Percentiles rank a stretch among this genome's conserved stretches.
phyloP scores from a whole-genome alignment of 73 alveolate genomes.

The Tetrahymena borealis region DNA sequence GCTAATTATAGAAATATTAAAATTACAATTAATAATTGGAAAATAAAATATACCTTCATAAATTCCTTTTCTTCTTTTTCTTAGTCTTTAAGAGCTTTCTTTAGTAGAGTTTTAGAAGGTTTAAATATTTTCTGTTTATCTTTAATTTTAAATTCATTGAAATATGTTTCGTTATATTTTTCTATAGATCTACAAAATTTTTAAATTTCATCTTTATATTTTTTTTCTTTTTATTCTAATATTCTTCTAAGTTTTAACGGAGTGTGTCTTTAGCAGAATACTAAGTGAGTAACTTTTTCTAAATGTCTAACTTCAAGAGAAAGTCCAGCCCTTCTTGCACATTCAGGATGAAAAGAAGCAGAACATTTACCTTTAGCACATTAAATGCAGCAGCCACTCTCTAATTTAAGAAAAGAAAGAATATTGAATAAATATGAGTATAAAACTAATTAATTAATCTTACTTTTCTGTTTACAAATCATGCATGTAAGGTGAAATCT shows the following conservation, averaged over 20 bases:
- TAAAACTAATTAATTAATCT: background rate
- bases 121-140: background rate
- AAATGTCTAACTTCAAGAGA: background rate
- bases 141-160: background rate
- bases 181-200: conserved; percentile 24
- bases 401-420: background rate
- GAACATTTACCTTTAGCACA: conserved; percentile 35
- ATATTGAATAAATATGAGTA: background rate
- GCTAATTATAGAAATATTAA: background rate
- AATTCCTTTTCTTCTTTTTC: background rate
- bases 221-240: conserved; percentile 26
- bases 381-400: conserved; percentile 33
- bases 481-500: conserved; percentile 16
- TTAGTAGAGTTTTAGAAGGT: background rate
- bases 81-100: background rate
- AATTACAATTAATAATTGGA: background rate
- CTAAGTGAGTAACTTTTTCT: conserved; percentile 13
- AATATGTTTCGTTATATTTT: conserved; percentile 6
- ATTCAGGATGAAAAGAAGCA: conserved; percentile 28
- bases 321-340: conserved; percentile 41
- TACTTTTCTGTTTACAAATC: conserved; percentile 20
- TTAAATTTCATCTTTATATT: conserved; percentile 30
- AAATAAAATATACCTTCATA: background rate
- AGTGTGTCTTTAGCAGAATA: conserved; percentile 19
- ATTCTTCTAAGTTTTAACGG: conserved; percentile 31